Percentiles rank a stretch among this genome's conserved stretches.
Conservation (phyloP, 2,329 filamentous ascomycete genomes). For the Zopfia rhizophila region DNA sequence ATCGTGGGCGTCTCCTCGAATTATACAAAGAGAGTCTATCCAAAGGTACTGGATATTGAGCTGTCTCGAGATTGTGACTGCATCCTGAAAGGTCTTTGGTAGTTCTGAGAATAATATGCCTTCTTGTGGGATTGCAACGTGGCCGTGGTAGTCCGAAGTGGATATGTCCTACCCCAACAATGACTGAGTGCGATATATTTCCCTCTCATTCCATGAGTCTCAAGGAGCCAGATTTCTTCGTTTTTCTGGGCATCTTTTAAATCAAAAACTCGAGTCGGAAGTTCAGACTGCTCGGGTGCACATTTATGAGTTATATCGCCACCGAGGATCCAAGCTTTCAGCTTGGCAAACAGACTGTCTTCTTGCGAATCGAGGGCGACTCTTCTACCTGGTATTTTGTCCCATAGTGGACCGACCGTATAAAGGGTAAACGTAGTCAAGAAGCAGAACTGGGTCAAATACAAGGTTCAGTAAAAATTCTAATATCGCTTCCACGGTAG, state of each 20-base stretch:
- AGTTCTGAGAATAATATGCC: slow-evolving; percentile 2
- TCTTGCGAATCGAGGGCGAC: too few relatives aligned
- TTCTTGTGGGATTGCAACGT: slow-evolving; percentile 12
- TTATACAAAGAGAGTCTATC: slow-evolving; percentile 24
- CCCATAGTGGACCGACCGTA: too few relatives aligned
- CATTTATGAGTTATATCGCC: too few relatives aligned
- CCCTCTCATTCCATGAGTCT: slow-evolving; percentile 8
- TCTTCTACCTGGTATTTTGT: too few relatives aligned
- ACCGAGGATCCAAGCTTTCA: too few relatives aligned
- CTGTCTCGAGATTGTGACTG: slow-evolving; percentile 22
- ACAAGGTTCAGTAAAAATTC: too few relatives aligned
- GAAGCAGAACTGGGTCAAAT: too few relatives aligned
- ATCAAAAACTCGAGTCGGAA: slow-evolving; percentile 23
- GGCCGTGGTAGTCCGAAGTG: slow-evolving; percentile 10
- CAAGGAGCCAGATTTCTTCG: slow-evolving; percentile 9
- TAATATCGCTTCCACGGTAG: too few relatives aligned
- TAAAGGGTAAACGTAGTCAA: too few relatives aligned
- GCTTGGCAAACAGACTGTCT: too few relatives aligned
- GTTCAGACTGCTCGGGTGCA: too few relatives aligned
- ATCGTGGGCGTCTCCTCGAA: slow-evolving; percentile 4
- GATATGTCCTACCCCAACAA: slow-evolving; percentile 22
- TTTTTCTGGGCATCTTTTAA: slow-evolving; percentile 7
- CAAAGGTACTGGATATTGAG: slow-evolving; percentile 27
- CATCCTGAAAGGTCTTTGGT: slow-evolving; percentile 29
- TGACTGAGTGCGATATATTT: slow-evolving; percentile 26